phyloP scores from a whole-genome alignment of 2,329 filamentous ascomycete genomes.

The Epichloe hybrida region DNA sequence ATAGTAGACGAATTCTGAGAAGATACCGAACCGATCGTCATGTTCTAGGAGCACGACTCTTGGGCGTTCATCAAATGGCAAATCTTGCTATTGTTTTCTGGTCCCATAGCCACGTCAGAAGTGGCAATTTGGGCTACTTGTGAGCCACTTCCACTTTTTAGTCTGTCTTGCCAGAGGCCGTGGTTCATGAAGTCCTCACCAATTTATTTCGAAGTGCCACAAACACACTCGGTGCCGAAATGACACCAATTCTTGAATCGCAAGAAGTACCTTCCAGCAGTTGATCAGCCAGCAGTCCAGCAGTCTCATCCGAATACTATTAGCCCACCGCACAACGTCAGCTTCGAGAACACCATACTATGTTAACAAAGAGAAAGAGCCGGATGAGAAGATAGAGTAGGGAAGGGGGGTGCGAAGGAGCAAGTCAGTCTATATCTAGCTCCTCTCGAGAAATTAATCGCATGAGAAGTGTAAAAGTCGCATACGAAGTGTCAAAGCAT shows the following conservation, averaged over 20 bases:
- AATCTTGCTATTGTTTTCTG: constrained; percentile 7
- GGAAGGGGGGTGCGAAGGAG: too few relatives aligned
- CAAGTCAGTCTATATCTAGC: too few relatives aligned
- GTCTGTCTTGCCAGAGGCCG: neutral
- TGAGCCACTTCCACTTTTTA: neutral
- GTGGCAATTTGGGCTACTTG: neutral
- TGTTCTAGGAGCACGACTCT: constrained; percentile 57
- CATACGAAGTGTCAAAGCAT: constrained; percentile 13
- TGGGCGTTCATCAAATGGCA: constrained; percentile 25
- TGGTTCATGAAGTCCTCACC: constrained; percentile 26
- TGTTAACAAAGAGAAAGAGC: too few relatives aligned
- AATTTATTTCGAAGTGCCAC: constrained; percentile 60
- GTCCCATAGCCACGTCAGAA: neutral
- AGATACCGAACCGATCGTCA: constrained; percentile 59
- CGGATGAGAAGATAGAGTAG: neutral
- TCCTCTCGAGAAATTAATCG: too few relatives aligned
- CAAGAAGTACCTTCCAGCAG: constrained; percentile 47
- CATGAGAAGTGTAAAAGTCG: too few relatives aligned
- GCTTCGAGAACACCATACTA: too few relatives aligned
- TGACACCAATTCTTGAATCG: constrained; percentile 49
- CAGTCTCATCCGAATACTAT: constrained; percentile 62
- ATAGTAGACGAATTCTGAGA: constrained; percentile 61
- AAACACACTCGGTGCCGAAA: constrained; percentile 67
- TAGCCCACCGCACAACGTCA: neutral
- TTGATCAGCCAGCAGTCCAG: constrained; percentile 46